These are phyloP conservation scores for Suzukiozyma palmioleophila DNA, from an alignment of 1,139 yeast species.

Conservation along the genomic window DNA sequence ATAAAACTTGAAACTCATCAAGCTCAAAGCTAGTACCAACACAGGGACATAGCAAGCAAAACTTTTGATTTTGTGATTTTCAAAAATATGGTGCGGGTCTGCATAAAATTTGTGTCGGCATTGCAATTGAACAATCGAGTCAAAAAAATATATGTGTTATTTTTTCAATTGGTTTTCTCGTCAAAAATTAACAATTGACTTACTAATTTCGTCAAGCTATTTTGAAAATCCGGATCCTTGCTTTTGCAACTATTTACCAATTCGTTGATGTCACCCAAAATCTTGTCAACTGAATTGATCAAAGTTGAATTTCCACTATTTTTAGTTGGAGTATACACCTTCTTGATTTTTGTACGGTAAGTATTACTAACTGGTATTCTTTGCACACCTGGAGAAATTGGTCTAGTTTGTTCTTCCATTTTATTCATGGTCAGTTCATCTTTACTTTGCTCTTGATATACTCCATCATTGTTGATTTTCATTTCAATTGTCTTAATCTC, in stretches of 20 bases:
- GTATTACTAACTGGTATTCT: constrained; percentile 11
- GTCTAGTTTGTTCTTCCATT: constrained; percentile 3
- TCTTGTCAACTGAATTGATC: constrained; percentile 22
- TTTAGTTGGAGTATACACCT: constrained; percentile 32
- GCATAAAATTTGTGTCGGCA: no score
- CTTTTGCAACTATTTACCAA: constrained; percentile 14
- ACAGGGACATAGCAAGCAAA: no score
- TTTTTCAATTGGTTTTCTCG: no score
- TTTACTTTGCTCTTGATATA: neutral
- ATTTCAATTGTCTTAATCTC: constrained; percentile 53
- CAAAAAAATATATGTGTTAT: no score
- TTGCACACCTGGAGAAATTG: neutral
- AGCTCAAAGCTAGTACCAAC: no score
- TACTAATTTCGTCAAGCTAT: constrained; percentile 16
- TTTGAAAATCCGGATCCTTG: constrained; percentile 14
- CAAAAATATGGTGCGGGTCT: no score
- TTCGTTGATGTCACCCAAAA: constrained; percentile 24
- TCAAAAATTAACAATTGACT: constrained; percentile 9
- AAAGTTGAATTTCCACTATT: constrained; percentile 29
- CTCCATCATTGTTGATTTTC: constrained; percentile 16
- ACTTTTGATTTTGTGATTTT: no score
- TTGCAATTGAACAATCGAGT: no score
- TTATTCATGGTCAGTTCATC: constrained; percentile 5
- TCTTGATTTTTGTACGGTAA: constrained; percentile 35
- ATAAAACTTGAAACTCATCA: no score